Base-by-base conservation (phyloP, 2,329 filamentous ascomycete species). In the Exophiala aquamarina region DNA sequence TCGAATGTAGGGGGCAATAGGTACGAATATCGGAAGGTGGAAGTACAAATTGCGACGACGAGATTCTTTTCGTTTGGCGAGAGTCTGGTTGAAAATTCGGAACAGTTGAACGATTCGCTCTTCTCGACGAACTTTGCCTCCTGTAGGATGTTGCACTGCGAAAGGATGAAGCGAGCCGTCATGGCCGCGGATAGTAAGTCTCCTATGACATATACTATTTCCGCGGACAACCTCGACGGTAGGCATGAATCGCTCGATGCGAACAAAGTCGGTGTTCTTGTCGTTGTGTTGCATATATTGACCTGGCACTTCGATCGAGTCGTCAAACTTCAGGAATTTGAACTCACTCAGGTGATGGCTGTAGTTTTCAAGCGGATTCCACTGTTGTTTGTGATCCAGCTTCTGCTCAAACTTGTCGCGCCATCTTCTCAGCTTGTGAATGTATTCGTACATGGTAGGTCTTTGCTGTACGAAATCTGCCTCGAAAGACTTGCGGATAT, bases 371-470 rank as follows among this genome's bases (percentile, higher is more conserved):
- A 99, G 76, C 40, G 86, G 85, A 41, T 86, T 81, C 33, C 78
- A 82, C 19, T 83, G 79, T 31, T 83, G 76, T 41, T 93, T 82
- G 15, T 91, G 86, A 65, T 99, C 93, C 39, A 98, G 82, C 68
- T 95, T 95, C 73, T 97, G 91, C 66, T 97, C 93, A 59, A 98
- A 96, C 66, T 95, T 93, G 70, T 96, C 93, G 43, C 94, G 83
- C 93, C 93, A 99, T 59, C 84, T 87, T 36, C 93, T 86, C 42
- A 98, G 76, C 68, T 96, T 97, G 67, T 95, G 89, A 53, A 98
- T 97, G 72, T 99, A 99, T 66, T 96, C 91, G 64, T 87, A 87
- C 90, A 98, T 96, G 1, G 91, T 97, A 3, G 93, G 94, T 69
- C 95, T 96, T 64, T 91, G 87, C 45, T 82, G 76, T 11, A 98